Evolutionary conservation across 2,329 filamentous ascomycete species (phyloP), one percentile per base, ranked within the genome.

Genomic region (Diplodia seriata): DNA sequence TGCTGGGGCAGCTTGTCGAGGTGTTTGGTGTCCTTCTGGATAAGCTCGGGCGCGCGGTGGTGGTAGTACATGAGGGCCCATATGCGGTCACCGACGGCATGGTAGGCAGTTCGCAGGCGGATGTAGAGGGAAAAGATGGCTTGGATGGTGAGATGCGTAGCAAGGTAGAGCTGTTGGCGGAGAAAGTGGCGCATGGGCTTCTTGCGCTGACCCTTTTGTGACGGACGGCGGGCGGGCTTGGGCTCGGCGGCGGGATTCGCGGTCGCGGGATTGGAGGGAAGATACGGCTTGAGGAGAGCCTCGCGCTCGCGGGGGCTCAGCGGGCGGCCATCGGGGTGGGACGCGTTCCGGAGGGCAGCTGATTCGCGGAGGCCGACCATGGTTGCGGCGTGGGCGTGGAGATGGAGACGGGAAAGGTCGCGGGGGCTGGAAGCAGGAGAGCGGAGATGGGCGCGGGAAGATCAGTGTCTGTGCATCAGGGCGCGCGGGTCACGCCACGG

Each of bases 21-120:
- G 11, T 86, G 85, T 77, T 88, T 88, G 31, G 98, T 90, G 81
- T 99, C 95, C 74, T 91, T 90, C 75, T 90, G 89, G 73, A 99
- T 97, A 76, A 97, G 88, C 76, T 97, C 92, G 8, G 95, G 95
- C 0, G 94, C 97, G 64, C 92, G 91, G 79, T 99, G 95, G 81
- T 99, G 96, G 82, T 99, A 95, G 78, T 94, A 94, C 66, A 97
- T 84, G 70, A 98, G 86, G 11, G 92, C 91, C 65, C 93, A 87
- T 71, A 94, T 82, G 69, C 91, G 89, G 77, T 95, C 91, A 72
- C 89, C 84, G 61, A 97, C 85, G 9, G 90, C 87, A 77, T 94
- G 90, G 81, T 93, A 95, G 67, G 89, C 87, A 76, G 93, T 89
- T 68, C 94, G 89, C 68, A 92, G 81, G 70, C 93, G 91, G 72